These are phyloP conservation scores for Cryptococcus sp. DNA, from an alignment of 1,284 basidiomycete genomes.

Conservation along the genomic window DNA sequence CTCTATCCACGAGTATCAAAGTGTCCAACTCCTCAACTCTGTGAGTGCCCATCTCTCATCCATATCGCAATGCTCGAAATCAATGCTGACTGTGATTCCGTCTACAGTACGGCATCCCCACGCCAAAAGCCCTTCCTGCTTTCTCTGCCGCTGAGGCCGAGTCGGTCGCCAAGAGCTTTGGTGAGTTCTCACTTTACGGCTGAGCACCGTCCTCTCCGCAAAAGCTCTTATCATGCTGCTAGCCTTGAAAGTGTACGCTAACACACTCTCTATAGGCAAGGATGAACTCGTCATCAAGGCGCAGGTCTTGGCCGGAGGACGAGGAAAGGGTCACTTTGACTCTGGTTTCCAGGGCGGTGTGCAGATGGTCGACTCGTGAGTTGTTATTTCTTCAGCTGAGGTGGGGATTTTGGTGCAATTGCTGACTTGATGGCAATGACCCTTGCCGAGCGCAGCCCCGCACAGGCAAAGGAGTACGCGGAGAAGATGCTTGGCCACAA, in stretches of 20 bases:
- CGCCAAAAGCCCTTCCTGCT: slow-evolving; percentile 88
- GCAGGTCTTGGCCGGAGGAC: slow-evolving; percentile 96
- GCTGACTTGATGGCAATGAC: not conserved
- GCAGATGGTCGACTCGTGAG: slow-evolving; percentile 86
- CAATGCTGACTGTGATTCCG: not conserved
- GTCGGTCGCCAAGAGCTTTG: slow-evolving; percentile 83
- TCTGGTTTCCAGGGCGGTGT: slow-evolving; percentile 97
- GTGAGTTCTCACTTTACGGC: slow-evolving; percentile 54
- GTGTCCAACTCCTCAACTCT: slow-evolving; percentile 89
- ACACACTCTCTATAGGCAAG: slow-evolving; percentile 55
- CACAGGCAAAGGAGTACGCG: slow-evolving; percentile 85
- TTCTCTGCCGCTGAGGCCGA: slow-evolving; percentile 88
- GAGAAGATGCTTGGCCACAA: slow-evolving; percentile 92
- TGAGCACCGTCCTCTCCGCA: not conserved
- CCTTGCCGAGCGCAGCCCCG: slow-evolving; percentile 62
- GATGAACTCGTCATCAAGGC: slow-evolving; percentile 87
- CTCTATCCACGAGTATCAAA: slow-evolving; percentile 98
- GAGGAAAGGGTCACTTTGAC: slow-evolving; percentile 97
- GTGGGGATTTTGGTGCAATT: too few species aligned
- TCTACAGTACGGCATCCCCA: slow-evolving; percentile 86
- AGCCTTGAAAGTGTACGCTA: not conserved
- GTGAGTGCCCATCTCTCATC: slow-evolving; percentile 57
- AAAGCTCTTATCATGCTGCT: not conserved
- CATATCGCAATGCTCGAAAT: not conserved
- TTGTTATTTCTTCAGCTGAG: slow-evolving; percentile 18